Percentiles rank a stretch among this genome's conserved stretches.
Evolutionary conservation across 306 rosid genomes (phyloP).

Genomic region (Fragaria iinumae): DNA sequence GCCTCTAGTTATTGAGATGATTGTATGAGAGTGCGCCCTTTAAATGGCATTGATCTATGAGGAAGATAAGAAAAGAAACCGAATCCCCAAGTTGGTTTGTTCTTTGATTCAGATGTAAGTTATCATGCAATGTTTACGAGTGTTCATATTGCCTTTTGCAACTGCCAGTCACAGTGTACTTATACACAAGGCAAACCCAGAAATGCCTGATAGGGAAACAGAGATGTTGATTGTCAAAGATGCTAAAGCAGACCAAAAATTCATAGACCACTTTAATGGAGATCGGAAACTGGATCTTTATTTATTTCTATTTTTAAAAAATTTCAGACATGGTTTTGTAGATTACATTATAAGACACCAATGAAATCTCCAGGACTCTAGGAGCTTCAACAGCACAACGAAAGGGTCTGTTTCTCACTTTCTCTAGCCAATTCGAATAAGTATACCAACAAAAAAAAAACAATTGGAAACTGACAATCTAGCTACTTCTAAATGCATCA

Average conservation of each 20-base stretch:
- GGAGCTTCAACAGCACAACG: conserved; percentile 1
- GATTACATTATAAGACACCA: neutral
- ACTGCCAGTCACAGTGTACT: neutral
- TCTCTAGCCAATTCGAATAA: neutral
- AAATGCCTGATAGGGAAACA: neutral
- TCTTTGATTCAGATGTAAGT: neutral
- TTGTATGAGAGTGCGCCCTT: neutral
- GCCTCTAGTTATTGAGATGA: neutral
- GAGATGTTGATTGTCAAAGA: neutral
- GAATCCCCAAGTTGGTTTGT: neutral
- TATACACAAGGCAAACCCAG: neutral
- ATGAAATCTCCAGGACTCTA: neutral
- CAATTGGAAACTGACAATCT: neutral
- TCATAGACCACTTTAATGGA: neutral
- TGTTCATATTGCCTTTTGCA: neutral
- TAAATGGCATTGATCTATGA: neutral
- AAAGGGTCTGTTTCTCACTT: neutral
- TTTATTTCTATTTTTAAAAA: neutral
- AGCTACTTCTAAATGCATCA: neutral
- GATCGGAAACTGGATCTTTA: neutral
- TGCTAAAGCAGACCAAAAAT: neutral
- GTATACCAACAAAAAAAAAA: neutral
- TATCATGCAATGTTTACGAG: neutral
- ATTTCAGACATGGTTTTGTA: neutral
- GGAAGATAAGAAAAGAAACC: neutral